These are phyloP conservation scores for Leccinum broughii DNA, from an alignment of 768 basidiomycete species.

Conservation along the genomic window DNA sequence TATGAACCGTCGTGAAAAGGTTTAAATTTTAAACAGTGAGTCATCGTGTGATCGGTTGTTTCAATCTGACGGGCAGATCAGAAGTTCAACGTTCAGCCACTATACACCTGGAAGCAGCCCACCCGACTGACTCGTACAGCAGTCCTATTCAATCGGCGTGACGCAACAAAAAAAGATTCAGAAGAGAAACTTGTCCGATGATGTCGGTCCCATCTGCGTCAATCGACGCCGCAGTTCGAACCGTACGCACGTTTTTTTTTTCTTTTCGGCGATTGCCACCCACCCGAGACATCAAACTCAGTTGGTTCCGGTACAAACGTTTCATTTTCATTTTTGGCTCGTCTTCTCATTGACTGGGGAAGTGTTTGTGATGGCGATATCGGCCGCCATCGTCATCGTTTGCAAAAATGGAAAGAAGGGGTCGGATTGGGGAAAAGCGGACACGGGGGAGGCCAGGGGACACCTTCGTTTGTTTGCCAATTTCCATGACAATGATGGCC, in stretches of 20 bases:
- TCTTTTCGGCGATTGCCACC: not conserved
- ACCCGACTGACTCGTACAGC: not conserved
- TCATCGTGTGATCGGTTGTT: slow-evolving; percentile 7
- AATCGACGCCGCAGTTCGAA: not conserved
- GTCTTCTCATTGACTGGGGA: not conserved
- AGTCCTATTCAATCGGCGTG: not conserved
- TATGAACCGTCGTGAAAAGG: not conserved
- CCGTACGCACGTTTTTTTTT: not conserved
- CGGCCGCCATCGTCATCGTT: not conserved
- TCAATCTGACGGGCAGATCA: slow-evolving; percentile 11
- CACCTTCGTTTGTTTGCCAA: not conserved
- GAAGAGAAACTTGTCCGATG: slow-evolving; percentile 8
- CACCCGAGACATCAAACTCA: no score
- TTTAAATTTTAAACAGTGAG: slow-evolving; percentile 8
- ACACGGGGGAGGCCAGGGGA: not conserved
- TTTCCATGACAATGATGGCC: not conserved
- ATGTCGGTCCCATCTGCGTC: not conserved
- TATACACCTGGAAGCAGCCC: not conserved
- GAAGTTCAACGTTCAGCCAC: slow-evolving; percentile 14
- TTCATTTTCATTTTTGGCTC: not conserved
- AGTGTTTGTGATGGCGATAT: not conserved
- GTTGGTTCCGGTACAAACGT: not conserved
- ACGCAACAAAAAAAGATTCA: not conserved
- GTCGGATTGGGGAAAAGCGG: not conserved
- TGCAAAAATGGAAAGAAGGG: not conserved